Percentiles rank a stretch among this genome's conserved stretches.
These are phyloP conservation scores for Nemania sp. DNA, from an alignment of 2,329 filamentous ascomycete species.

Conservation along the genomic window DNA sequence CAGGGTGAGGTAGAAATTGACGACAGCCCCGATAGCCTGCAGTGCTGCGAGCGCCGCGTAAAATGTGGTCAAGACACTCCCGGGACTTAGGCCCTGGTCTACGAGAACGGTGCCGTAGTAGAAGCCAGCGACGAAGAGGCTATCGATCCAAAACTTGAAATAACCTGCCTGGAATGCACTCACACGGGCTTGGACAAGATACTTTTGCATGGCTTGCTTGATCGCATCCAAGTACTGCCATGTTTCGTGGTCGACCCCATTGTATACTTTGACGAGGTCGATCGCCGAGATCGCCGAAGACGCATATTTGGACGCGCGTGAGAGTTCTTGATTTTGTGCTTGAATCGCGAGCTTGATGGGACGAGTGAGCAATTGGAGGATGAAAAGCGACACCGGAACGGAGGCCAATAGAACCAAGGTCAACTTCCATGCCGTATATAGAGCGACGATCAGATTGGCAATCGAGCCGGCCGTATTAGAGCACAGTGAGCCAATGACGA, in stretches of 20 bases:
- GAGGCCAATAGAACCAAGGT: constrained; percentile 77
- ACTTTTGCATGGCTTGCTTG: constrained; percentile 62
- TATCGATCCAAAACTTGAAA: constrained; percentile 72
- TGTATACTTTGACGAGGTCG: constrained; percentile 84
- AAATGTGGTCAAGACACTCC: constrained; percentile 79
- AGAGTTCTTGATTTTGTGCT: constrained; percentile 68
- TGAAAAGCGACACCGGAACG: constrained; percentile 66
- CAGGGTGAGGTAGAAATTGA: constrained; percentile 77
- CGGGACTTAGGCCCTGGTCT: constrained; percentile 60
- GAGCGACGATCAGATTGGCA: constrained; percentile 69
- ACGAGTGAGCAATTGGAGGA: constrained; percentile 63
- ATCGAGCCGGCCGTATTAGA: constrained; percentile 66
- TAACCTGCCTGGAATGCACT: constrained; percentile 74
- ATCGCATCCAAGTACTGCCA: constrained; percentile 65
- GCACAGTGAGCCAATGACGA: constrained; percentile 73
- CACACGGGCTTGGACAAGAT: constrained; percentile 67
- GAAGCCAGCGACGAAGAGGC: constrained; percentile 85
- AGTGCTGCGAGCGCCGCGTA: constrained; percentile 79
- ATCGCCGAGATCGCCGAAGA: constrained; percentile 73
- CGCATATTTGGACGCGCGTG: constrained; percentile 70
- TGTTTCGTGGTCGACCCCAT: constrained; percentile 71
- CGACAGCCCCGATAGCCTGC: constrained; percentile 71
- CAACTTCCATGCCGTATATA: constrained; percentile 82
- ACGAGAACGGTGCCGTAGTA: constrained; percentile 82
- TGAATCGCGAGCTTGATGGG: constrained; percentile 68